phyloP scores from a whole-genome alignment of 2,329 filamentous ascomycete species.

The Talaromyces sp. region DNA sequence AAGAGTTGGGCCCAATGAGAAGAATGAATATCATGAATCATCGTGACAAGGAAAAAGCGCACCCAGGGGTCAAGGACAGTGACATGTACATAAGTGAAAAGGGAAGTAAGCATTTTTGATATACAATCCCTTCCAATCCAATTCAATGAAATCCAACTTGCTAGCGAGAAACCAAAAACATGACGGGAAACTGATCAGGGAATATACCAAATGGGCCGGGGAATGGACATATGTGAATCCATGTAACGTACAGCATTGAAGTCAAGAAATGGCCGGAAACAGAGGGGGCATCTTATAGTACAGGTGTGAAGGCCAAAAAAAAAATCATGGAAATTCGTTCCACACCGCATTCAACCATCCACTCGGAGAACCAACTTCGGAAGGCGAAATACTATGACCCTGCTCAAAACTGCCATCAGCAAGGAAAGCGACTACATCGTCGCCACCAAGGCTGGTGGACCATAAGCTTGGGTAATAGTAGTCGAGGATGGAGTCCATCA shows the following conservation, averaged over 20 bases:
- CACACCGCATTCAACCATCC: conserved; percentile 39
- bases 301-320: background rate
- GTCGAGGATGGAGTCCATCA: conserved; percentile 9
- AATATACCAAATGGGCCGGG: background rate
- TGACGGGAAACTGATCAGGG: background rate
- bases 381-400: conserved; percentile 26
- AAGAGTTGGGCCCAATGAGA: background rate
- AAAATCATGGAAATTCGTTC: conserved; percentile 23
- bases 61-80: background rate
- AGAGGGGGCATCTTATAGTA: conserved; percentile 5
- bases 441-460: conserved; percentile 36
- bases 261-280: background rate
- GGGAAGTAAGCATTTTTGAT: background rate
- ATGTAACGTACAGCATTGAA: background rate
- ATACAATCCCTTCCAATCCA: background rate
- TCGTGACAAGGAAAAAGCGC: conserved; percentile 1
- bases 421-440: conserved; percentile 37
- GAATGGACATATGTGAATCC: background rate
- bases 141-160: background rate
- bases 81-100: background rate
- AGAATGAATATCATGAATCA: background rate
- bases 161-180: background rate
- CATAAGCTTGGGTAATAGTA: conserved; percentile 20
- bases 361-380: conserved; percentile 31
- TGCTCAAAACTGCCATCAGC: conserved; percentile 35